Base-by-base conservation (phyloP, 495 filamentous ascomycete species). In the Glonium stellatum region DNA sequence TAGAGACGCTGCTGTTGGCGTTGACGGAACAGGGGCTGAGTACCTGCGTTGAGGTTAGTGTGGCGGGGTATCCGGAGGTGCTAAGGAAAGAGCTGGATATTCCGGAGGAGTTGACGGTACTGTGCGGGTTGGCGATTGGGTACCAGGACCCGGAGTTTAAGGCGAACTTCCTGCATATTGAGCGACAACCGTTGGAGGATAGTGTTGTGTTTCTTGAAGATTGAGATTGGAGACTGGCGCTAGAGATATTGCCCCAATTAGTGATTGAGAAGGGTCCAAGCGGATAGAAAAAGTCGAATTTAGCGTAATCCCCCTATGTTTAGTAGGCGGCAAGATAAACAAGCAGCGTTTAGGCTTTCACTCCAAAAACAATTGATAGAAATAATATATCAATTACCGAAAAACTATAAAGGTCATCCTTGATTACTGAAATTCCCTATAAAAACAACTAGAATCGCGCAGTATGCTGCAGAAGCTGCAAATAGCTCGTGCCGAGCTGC, bases 401-500 rank as follows among this genome's bases (percentile, higher is more conserved):
- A 31, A 31, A 31, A 31, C 27, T 31, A 31, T 6, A 31, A 31
- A 31, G 6, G 27, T 31, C 27, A 31, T 31, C 27, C 27, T 36
- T 11, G 5, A 25, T 21, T 15, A 55, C 36, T 34, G 23, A 69
- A 65, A 55, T 71, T 71, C 36, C 61, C 53, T 19, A 69, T 66
- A 53, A 71, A 71, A 1, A 71, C 69, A 1, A 71, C 69, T 18
- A 71, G 41, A 9, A 71, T 62, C 19, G 63, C 69, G 46, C 67
- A 71, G 44, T 67, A 77, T 36, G 67, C 75, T 19, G 75, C 75
- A 21, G 65, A 67, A 5, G 73, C 73, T 10, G 73, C 75, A 55
- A 78, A 73, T 22, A 78, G 67, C 61, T 78, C 75, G 48, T 76
- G 72, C 31, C 74, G 39, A 54, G 60, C 66, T 1, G 75, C 75